A percentile compares a stretch with the other conserved stretches of the same genome.
Conservation (phyloP, 441 rosid species). For the Erodium texanum region DNA sequence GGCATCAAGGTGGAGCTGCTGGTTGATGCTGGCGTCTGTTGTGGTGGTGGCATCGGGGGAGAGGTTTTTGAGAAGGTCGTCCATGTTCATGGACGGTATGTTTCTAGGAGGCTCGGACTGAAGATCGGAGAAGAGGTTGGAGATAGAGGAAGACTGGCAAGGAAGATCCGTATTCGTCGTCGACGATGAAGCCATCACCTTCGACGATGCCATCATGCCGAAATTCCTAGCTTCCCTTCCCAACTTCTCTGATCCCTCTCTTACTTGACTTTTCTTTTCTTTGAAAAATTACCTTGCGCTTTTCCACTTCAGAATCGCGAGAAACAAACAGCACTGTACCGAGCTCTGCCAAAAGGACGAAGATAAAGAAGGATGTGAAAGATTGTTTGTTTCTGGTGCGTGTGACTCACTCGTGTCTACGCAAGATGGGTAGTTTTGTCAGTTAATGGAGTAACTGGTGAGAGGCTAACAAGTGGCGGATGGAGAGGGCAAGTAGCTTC, state of each 20-base stretch:
- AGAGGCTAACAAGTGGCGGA: too few species aligned
- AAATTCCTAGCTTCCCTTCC: conserved; percentile 2
- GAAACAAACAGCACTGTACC: neutral
- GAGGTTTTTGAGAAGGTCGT: conserved; percentile 40
- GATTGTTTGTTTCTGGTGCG: too few species aligned
- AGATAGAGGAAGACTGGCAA: conserved; percentile 25
- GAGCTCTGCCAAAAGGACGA: neutral
- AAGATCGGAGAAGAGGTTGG: conserved; percentile 34
- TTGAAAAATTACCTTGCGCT: neutral
- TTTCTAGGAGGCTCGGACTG: conserved; percentile 18
- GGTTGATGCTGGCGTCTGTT: neutral
- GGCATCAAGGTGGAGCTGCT: neutral
- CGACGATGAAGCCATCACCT: conserved; percentile 35
- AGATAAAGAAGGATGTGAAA: neutral
- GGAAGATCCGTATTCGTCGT: conserved; percentile 32
- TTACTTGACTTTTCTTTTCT: neutral
- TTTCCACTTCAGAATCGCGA: neutral
- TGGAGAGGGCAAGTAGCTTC: too few species aligned
- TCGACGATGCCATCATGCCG: conserved; percentile 34
- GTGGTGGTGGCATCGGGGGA: conserved; percentile 20
- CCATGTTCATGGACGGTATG: conserved; percentile 28
- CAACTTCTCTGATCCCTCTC: neutral
- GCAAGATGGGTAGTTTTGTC: too few species aligned
- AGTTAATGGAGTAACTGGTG: too few species aligned
- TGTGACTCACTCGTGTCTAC: too few species aligned